Percentiles rank a stretch among this genome's conserved stretches.
These are phyloP conservation scores for Chlamydomonas applanata DNA, from an alignment of 139 green algal genomes.

Conservation along the genomic window DNA sequence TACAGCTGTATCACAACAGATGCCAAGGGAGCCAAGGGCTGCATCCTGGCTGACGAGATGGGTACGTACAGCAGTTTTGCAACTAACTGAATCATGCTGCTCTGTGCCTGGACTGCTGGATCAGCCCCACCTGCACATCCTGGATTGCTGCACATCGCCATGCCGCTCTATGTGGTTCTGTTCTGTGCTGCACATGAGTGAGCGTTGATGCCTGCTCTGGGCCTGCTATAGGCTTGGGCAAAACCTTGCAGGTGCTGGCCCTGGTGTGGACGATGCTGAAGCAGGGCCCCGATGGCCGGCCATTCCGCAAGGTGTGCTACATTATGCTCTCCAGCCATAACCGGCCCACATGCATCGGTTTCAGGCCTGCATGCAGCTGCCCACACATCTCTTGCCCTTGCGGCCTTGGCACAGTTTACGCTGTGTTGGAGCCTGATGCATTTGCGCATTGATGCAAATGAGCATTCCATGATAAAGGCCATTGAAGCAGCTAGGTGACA, in stretches of 20 bases:
- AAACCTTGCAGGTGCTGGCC: conserved; percentile 78
- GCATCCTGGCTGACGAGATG: conserved; percentile 85
- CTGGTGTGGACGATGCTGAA: conserved; percentile 77
- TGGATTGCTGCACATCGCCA: neutral
- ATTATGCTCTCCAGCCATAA: no score
- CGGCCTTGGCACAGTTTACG: no score
- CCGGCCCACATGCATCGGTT: no score
- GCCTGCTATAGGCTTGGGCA: conserved; percentile 30
- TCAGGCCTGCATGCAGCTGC: no score
- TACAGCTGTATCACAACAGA: conserved; percentile 57
- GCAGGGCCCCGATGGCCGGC: conserved; percentile 40
- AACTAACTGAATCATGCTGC: no score
- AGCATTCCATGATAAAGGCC: no score
- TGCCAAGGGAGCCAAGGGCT: conserved; percentile 41
- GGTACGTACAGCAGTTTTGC: no score
- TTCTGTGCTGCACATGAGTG: neutral
- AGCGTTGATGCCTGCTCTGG: neutral
- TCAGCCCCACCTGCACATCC: neutral
- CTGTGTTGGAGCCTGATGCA: no score
- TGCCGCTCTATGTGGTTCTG: neutral
- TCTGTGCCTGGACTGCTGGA: no score
- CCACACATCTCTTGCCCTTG: no score
- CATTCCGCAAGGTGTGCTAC: conserved; percentile 26
- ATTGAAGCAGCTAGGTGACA: no score
- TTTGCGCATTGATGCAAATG: no score